phyloP scores from a whole-genome alignment of 140 eudicot genomes.

The Stevia rebaudiana region DNA sequence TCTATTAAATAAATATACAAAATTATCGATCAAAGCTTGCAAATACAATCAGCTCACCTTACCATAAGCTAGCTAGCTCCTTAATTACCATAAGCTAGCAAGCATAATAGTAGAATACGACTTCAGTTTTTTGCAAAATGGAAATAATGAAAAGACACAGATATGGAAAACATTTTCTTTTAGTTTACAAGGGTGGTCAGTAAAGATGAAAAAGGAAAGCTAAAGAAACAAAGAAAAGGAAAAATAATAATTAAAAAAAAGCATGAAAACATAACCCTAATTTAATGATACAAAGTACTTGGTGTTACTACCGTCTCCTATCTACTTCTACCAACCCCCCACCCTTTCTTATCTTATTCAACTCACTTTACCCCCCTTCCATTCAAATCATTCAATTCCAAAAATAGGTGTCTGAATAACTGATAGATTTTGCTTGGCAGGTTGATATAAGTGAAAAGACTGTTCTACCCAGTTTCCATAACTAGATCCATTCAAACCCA shows the following conservation, averaged over 20 bases:
- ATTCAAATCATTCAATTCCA: constrained; percentile 69
- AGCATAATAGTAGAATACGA: too few relatives aligned
- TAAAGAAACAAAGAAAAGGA: constrained; percentile 18
- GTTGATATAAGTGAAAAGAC: constrained; percentile 40
- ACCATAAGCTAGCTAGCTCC: too few relatives aligned
- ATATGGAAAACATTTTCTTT: constrained; percentile 24
- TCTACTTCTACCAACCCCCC: constrained; percentile 14
- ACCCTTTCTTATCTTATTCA: constrained; percentile 13
- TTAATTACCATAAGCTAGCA: too few relatives aligned
- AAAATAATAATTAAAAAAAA: not conserved
- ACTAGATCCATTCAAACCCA: constrained; percentile 35
- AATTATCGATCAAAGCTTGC: too few relatives aligned
- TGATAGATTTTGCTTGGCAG: constrained; percentile 45
- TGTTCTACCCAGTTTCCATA: constrained; percentile 50
- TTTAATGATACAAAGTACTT: constrained; percentile 27
- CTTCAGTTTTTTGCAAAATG: constrained; percentile 11
- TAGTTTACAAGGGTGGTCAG: constrained; percentile 10
- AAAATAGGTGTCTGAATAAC: constrained; percentile 67
- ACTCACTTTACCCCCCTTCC: constrained; percentile 27
- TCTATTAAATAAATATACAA: too few relatives aligned
- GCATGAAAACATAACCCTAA: constrained; percentile 21
- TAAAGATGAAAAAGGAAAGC: constrained; percentile 13
- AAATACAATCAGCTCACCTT: too few relatives aligned
- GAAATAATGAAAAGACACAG: not conserved
- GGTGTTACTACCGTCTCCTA: constrained; percentile 18